Conservation (phyloP, 169 alveolate genomes). For the Plasmodium blacklocki region DNA sequence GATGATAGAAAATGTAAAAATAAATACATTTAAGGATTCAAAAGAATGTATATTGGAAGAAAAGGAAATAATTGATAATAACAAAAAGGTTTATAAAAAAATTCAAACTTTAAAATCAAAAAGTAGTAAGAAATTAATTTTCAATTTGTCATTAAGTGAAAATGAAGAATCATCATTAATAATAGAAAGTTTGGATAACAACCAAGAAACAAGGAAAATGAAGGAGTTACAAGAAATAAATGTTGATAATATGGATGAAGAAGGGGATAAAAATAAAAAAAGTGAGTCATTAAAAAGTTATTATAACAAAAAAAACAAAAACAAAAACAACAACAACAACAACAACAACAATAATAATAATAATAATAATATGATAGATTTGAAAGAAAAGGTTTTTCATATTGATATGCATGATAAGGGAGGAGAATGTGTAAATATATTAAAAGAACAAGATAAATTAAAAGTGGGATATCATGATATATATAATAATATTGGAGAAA, state of each 20-base stretch:
- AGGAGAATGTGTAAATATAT: not conserved
- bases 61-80: not conserved
- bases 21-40: not conserved
- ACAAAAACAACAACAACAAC: no score
- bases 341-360: no score
- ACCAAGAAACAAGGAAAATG: not conserved
- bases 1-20: not conserved
- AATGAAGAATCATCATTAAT: not conserved
- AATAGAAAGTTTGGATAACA: conserved; percentile 1
- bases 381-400: not conserved
- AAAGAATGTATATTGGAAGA: not conserved
- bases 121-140: conserved; percentile 42
- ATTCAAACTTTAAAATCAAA: not conserved
- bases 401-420: not conserved
- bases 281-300: not conserved
- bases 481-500: not conserved
- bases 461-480: not conserved
- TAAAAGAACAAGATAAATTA: not conserved
- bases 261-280: not conserved
- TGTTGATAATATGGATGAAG: not conserved
- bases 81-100: not conserved
- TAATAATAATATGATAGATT: not conserved
- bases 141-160: conserved; percentile 35
- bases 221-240: not conserved
- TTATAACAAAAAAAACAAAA: no score